Evolutionary conservation across 2,329 filamentous ascomycete genomes (phyloP), one percentile per base, ranked within the genome.

Genomic region (Colletotrichum viniferum): DNA sequence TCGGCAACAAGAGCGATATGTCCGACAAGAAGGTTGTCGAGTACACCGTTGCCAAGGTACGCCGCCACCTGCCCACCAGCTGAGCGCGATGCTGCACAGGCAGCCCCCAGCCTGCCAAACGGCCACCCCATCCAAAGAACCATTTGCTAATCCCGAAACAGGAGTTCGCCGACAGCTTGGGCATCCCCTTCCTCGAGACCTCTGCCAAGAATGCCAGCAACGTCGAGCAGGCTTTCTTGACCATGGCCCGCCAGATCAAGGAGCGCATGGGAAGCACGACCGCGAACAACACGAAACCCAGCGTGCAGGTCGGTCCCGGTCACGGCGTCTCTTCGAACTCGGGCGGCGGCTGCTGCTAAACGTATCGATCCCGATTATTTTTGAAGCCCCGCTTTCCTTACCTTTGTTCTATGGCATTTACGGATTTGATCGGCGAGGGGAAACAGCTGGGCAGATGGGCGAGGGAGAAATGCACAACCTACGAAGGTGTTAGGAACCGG

Each of bases 1-100:
- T 99, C 78, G 97, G 97, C 84, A 99, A 99, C 94, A 99, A 99
- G 94, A 98, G 96, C 88, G 97, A 99, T 94, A 98, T 99, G 96
- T 93, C 96, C 76, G 97, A 99, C 89, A 99, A 99, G 94, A 99
- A 98, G 91, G 97, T 98, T 55, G 97, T 99, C 77, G 97, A 99
- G 87, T 99, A 99, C 92, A 98, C 96, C 78, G 97, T 98, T 80
- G 97, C 97, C 81, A 99, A 99, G 95, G 97, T 98, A 89, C 77
- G 91, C 61, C 32, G 58, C 61, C 30, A 52, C 43, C 18, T 63
- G 32, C 58, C 64, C 58, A 55, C 63, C 48, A 60, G 36, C 69
- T 65, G 58, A 75, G 62, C 32, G 4, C 7, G 7, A 34, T 69
- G 13, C 28, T 74, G 38, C 69, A 32, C 64, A 61, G n/a, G 30